Evolutionary conservation across 2,329 filamentous ascomycete genomes (phyloP), one percentile per base, ranked within the genome.

Genomic region (Nemania sp.): DNA sequence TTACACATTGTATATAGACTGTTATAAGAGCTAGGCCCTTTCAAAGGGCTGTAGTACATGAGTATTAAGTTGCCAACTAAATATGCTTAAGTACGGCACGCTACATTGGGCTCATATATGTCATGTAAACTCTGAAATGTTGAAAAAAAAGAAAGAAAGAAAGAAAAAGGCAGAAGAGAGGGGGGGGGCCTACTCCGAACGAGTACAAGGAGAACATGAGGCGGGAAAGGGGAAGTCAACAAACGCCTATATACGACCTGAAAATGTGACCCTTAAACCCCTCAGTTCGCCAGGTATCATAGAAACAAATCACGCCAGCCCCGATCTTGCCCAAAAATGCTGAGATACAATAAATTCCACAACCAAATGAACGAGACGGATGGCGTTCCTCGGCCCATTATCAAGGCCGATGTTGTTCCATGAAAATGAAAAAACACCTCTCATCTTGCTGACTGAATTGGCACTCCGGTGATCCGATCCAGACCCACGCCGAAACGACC

Each of bases 221-320:
- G n/a, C n/a, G n/a, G n/a, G n/a, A 49, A 50, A 52, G 53, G 51
- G 26, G 26, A 20, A 52, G 44, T 14, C 17, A 42, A n/a, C 30
- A 31, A 49, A 55, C 55, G 34, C 45, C 52, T 43, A 8, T 50
- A 40, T 54, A 45, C 43, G 31, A 48, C 49, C 49, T 33, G 14
- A 45, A 50, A 43, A 52, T 56, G 42, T 54, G 43, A 19, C 52
- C 39, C 36, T n/a, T n/a, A 51, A 64, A 62, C 62, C 62, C 62
- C 63, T 31, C 58, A 44, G 49, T 56, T 61, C 59, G 56, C 59
- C 53, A 65, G 63, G 64, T 65, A 67, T 66, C 63, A 62, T 65
- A 52, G 46, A 61, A 61, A 52, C 52, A 60, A n/a, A 59, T 56
- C 58, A 56, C 36, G 56, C 54, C 56, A 41, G 20, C 55, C 44